Conservation (phyloP, 176 grass and related monocot species). For the Eragrostis nindensis region DNA sequence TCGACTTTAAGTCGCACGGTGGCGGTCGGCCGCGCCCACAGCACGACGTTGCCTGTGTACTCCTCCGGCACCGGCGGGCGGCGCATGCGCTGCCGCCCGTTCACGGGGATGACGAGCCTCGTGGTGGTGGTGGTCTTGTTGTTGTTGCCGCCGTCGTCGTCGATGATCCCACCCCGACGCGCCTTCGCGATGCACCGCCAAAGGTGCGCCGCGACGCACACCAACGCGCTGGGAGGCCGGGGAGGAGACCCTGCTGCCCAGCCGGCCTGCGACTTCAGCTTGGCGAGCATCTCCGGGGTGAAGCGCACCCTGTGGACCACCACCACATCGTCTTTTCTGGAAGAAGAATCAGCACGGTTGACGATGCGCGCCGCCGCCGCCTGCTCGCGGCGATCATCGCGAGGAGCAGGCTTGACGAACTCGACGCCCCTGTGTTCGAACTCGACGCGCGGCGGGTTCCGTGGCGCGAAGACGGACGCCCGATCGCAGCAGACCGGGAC, state of each 20-base stretch:
- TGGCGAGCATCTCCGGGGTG: background rate
- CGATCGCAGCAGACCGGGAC: background rate
- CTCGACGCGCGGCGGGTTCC: background rate
- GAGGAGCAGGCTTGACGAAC: background rate
- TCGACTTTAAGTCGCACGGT: background rate
- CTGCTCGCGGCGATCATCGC: no score
- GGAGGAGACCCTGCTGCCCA: background rate
- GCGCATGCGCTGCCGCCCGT: background rate
- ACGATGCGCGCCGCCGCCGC: no score
- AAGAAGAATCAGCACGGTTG: background rate
- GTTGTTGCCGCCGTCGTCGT: no score
- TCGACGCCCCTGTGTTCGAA: slow-evolving; percentile 15
- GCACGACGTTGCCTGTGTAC: background rate
- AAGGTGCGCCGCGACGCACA: background rate
- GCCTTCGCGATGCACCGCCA: slow-evolving; percentile 2
- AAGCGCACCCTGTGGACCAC: background rate
- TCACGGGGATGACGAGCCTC: background rate
- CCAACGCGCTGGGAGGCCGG: background rate
- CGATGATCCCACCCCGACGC: background rate
- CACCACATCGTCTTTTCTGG: background rate
- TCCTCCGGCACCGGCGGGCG: background rate
- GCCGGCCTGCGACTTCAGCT: background rate
- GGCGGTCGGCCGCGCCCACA: background rate
- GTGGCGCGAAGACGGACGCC: slow-evolving; percentile 5
- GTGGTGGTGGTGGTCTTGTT: background rate